Evolutionary conservation across 1,139 yeast genomes (phyloP).

Genomic region (Debaryomyces subglobosus): DNA sequence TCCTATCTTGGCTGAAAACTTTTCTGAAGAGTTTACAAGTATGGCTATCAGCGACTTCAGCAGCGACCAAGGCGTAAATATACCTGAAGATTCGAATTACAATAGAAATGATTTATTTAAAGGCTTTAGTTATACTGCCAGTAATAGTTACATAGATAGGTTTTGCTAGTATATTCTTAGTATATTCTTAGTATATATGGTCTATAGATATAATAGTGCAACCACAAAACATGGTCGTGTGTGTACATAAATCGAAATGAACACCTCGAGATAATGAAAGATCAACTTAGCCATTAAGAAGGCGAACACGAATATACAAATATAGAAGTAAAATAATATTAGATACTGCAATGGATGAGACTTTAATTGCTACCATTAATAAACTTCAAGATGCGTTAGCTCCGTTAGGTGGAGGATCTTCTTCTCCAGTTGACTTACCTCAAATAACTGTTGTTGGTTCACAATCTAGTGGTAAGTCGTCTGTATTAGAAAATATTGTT

Average conservation of each 20-base stretch:
- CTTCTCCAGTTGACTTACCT: conserved; percentile 87
- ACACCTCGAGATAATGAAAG: conserved; percentile 9
- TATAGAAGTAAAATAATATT: conserved; percentile 3
- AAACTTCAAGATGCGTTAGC: conserved; percentile 93
- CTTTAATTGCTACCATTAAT: conserved; percentile 87
- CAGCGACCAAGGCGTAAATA: conserved; percentile 1
- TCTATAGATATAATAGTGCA: background rate
- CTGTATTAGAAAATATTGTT: conserved; percentile 90
- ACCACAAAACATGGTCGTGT: conserved; percentile 8
- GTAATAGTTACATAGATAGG: conserved; percentile 28
- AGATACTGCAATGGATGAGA: conserved; percentile 70
- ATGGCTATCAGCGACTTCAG: conserved; percentile 28
- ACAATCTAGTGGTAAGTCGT: conserved; percentile 91
- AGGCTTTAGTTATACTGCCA: conserved; percentile 37
- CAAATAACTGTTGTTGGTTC: conserved; percentile 97
- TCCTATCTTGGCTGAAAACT: conserved; percentile 38
- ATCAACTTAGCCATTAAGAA: background rate
- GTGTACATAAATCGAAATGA: background rate
- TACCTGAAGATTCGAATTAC: conserved; percentile 12
- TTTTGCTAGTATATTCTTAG: conserved; percentile 13
- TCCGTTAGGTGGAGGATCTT: conserved; percentile 85
- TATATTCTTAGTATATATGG: too few relatives aligned
- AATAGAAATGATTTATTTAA: conserved; percentile 18
- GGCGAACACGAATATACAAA: conserved; percentile 1
- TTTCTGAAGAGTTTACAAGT: conserved; percentile 32